Conservation (phyloP, 2,329 filamentous ascomycete genomes). For the Claviceps citrina region DNA sequence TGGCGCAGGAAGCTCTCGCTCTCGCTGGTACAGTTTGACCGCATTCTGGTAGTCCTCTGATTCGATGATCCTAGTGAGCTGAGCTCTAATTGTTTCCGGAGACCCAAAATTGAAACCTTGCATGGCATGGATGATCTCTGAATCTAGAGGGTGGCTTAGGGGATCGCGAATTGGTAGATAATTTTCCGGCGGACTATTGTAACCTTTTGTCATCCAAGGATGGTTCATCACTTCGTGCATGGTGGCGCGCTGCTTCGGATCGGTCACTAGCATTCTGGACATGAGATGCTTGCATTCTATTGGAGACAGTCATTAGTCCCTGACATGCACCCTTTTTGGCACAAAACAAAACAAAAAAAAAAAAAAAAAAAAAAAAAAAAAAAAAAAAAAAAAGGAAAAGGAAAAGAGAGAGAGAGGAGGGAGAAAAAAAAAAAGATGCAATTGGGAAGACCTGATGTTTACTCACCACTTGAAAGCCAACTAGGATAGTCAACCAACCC, state of each 20-base stretch:
- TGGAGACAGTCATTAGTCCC: background rate
- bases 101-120: slow-evolving; percentile 95
- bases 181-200: slow-evolving; percentile 73
- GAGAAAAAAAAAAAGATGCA: background rate
- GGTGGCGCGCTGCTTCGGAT: slow-evolving; percentile 71
- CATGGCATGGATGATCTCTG: slow-evolving; percentile 79
- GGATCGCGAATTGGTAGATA: slow-evolving; percentile 73
- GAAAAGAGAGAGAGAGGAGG: background rate
- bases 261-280: slow-evolving; percentile 88
- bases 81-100: slow-evolving; percentile 63
- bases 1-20: slow-evolving; percentile 42
- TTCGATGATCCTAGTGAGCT: slow-evolving; percentile 74
- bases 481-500: slow-evolving; percentile 88
- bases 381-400: too few relatives aligned
- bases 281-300: slow-evolving; percentile 87
- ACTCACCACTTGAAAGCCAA: slow-evolving; percentile 69
- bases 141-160: slow-evolving; percentile 68
- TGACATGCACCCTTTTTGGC: too few relatives aligned
- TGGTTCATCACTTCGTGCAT: slow-evolving; percentile 88
- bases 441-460: too few relatives aligned
- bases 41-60: slow-evolving; percentile 89
- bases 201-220: slow-evolving; percentile 92
- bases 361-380: too few relatives aligned
- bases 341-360: too few relatives aligned
- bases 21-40: slow-evolving; percentile 53